Percentiles rank a stretch among this genome's conserved stretches.
Conservation (phyloP, 1,284 basidiomycete species). For the Hemileia vastatrix region DNA sequence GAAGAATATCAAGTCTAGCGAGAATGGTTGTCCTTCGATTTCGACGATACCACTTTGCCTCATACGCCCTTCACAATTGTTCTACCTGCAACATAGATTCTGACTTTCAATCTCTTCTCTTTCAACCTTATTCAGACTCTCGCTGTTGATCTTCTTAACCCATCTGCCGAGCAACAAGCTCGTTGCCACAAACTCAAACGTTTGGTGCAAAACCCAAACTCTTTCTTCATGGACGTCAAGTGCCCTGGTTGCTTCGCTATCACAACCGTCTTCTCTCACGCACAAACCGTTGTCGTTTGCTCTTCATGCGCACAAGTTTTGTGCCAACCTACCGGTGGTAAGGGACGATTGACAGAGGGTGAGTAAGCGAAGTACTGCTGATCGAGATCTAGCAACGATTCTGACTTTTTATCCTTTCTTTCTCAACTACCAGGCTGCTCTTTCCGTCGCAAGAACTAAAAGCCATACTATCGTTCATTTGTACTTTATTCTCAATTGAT, state of each 20-base stretch:
- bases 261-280: constrained; percentile 90
- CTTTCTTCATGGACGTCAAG: constrained; percentile 99
- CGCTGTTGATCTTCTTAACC: constrained; percentile 96
- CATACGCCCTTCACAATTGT: no score
- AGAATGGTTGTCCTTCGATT: no score
- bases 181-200: constrained; percentile 89
- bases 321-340: constrained; percentile 98
- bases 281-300: constrained; percentile 86
- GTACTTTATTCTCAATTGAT: no score
- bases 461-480: not conserved
- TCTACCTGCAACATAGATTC: no score
- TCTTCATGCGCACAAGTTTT: constrained; percentile 85
- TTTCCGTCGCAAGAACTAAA: constrained; percentile 48
- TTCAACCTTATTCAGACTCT: no score
- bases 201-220: constrained; percentile 80
- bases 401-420: not conserved
- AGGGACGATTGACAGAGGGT: constrained; percentile 96
- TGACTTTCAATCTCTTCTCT: no score
- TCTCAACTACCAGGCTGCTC: constrained; percentile 53
- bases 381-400: no score
- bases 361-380: no score
- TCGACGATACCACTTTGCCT: no score
- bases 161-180: constrained; percentile 72
- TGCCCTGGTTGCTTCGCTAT: constrained; percentile 96
- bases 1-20: no score